These are phyloP conservation scores for Cokeromyces recurvatus DNA, from an alignment of 371 early-diverging fungal species.

Conservation along the genomic window DNA sequence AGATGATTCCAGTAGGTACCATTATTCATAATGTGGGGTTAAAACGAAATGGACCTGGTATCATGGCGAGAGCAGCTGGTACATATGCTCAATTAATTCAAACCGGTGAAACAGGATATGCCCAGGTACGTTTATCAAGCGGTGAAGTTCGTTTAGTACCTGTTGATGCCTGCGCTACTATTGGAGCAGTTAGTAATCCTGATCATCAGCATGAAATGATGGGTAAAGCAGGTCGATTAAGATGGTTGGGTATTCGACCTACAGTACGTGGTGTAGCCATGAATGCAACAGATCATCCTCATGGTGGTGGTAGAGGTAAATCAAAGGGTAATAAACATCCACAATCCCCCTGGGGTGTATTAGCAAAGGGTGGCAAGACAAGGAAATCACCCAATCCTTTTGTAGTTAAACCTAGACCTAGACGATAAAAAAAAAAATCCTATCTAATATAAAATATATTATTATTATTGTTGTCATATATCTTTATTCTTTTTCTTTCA, in stretches of 20 bases:
- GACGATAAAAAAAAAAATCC: slow-evolving; percentile 63
- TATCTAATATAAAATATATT: too few relatives aligned
- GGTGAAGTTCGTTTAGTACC: slow-evolving; percentile 91
- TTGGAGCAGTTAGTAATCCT: slow-evolving; percentile 91
- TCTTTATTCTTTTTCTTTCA: too few relatives aligned
- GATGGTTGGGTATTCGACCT: slow-evolving; percentile 89
- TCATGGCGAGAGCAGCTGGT: slow-evolving; percentile 88
- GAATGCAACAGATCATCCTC: slow-evolving; percentile 98
- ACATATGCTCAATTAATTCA: slow-evolving; percentile 84
- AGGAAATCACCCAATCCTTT: slow-evolving; percentile 69
- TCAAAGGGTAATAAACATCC: slow-evolving; percentile 93
- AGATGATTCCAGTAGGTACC: slow-evolving; percentile 92
- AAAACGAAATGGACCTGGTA: slow-evolving; percentile 75
- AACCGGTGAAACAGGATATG: slow-evolving; percentile 75
- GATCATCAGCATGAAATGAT: slow-evolving; percentile 85
- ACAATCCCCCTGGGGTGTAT: slow-evolving; percentile 91
- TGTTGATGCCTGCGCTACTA: slow-evolving; percentile 86
- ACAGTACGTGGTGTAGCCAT: slow-evolving; percentile 98
- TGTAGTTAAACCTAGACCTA: slow-evolving; percentile 75
- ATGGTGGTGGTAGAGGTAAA: slow-evolving; percentile 98
- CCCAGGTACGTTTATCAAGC: slow-evolving; percentile 82
- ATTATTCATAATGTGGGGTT: slow-evolving; percentile 86
- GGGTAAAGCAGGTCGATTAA: slow-evolving; percentile 90
- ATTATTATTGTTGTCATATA: too few relatives aligned
- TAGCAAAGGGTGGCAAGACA: slow-evolving; percentile 96